phyloP scores from a whole-genome alignment of 2,329 filamentous ascomycete genomes.

The Epichloe hybrida region DNA sequence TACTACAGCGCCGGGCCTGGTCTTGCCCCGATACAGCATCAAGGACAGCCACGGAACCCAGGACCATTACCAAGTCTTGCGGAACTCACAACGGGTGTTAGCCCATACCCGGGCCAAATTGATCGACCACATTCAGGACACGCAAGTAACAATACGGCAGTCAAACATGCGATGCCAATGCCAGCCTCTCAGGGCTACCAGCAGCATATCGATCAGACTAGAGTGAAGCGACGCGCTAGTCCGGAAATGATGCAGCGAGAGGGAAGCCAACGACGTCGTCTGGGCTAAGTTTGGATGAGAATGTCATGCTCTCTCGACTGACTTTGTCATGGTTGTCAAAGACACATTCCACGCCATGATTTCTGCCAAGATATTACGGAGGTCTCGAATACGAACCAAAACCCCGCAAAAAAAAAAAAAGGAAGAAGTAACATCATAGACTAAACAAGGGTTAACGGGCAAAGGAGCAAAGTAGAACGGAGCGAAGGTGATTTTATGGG shows the following conservation, averaged over 20 bases:
- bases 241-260: conserved; percentile 31
- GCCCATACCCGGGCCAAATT: conserved; percentile 42
- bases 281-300: conserved; percentile 7
- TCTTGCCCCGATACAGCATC: conserved; percentile 40
- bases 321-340: neutral
- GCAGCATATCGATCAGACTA: conserved; percentile 24
- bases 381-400: neutral
- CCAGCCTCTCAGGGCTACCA: conserved; percentile 20
- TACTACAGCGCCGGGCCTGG: conserved; percentile 22
- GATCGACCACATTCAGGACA: conserved; percentile 20
- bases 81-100: conserved; percentile 50
- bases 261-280: conserved; percentile 27
- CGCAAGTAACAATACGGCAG: conserved; percentile 15
- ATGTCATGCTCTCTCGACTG: too few species aligned
- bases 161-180: conserved; percentile 21
- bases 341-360: neutral
- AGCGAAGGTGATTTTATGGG: neutral
- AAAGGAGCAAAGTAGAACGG: neutral
- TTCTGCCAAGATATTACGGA: too few species aligned
- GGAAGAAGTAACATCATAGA: neutral
- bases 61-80: conserved; percentile 45
- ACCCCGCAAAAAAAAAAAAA: neutral
- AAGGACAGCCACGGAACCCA: conserved; percentile 23
- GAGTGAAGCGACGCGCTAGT: conserved; percentile 40
- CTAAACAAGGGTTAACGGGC: neutral